Base-by-base conservation (phyloP, 495 filamentous ascomycete genomes). In the Paragyromitra xinjiangensis region DNA sequence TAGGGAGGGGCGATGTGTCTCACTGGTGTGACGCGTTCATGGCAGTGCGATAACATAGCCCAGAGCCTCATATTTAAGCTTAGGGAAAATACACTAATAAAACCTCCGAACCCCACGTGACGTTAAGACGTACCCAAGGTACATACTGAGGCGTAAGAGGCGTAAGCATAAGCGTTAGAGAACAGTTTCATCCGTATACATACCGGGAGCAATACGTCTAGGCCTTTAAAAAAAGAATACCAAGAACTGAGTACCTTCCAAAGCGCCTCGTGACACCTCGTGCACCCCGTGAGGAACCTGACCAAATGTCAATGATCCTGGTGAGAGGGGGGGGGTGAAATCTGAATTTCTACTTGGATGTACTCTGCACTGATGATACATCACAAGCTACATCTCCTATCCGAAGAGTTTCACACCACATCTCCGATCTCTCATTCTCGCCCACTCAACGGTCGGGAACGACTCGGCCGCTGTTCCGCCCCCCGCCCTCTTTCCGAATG, bases 21-120 rank as follows among this genome's bases (percentile, higher is more conserved):
- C 22, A 22, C 16, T n/a, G 19, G 56, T 61, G 39, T 61, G 56
- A 61, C 56, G 56, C 56, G 56, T 61, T 39, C 56, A 14, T 39
- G 48, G 29, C 34, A 19, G 29, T 67, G 63, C 24, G 63, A 44
- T 44, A 42, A 11, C 9, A 55, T 19, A 65, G n/a, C 64, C 45
- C n/a, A 53, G 64, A 53, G 48, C 64, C 45, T 67, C 64, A 67
- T 2, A 1, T 34, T 65, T 48, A 65, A 65, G 14, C 26, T 65
- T 29, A 34, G 24, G 6, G 56, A 42, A 64, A 11, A 22, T 22
- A 22, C 19, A 22, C 0, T 19, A 39, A 22, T 37, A 37, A 14
- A 16, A 6, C 58, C 58, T 1, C 14, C 61, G 19, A 48, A 34
- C 29, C 16, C 16, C 63, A 65, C 63, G 44, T 65, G 63, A 45